Evolutionary conservation across 2,329 filamentous ascomycete species (phyloP), one percentile per base, ranked within the genome.

Genomic region (Chaetomiaceae sp.): DNA sequence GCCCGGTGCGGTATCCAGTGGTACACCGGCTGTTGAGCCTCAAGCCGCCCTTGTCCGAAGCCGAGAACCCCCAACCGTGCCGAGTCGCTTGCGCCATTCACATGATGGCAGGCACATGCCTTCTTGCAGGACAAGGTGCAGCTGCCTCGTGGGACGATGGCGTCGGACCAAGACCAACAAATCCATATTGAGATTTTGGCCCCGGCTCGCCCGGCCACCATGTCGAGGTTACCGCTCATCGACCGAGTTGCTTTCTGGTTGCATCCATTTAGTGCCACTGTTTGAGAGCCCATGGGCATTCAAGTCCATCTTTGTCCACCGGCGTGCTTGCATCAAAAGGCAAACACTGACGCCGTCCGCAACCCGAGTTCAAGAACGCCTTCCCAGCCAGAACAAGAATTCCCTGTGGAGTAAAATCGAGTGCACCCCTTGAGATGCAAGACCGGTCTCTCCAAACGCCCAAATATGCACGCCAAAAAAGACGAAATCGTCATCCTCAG

Each of bases 281-380:
- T n/a, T n/a, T n/a, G n/a, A n/a, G n/a, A n/a, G n/a, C n/a, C n/a
- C n/a, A n/a, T n/a, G n/a, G n/a, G n/a, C n/a, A n/a, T 37, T 24
- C 15, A 18, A 19, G 3, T 17, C 19, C 17, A 18, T 4, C 3
- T 7, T 14, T 7, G 2, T 20, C 17, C 7, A 14, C 2, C 6
- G 20, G 19, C 17, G 32, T 17, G 4, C 17, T 33, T 36, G 17
- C 40, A 45, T 43, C 37, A 22, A 36, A 53, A 47, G 47, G 24
- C 42, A 49, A 54, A 45, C 50, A n/a, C 29, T 42, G 43, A 52
- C 47, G 49, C 52, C 49, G 33, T 35, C 12, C 14, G 36, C 20
- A 7, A 30, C n/a, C 38, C 24, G 26, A 34, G n/a, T 12, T n/a
- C n/a, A 4, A 20, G 17, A 20, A 10, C 17, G 20, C 7, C 14